Conservation (phyloP, 306 rosid genomes). For the Prunus mira region DNA sequence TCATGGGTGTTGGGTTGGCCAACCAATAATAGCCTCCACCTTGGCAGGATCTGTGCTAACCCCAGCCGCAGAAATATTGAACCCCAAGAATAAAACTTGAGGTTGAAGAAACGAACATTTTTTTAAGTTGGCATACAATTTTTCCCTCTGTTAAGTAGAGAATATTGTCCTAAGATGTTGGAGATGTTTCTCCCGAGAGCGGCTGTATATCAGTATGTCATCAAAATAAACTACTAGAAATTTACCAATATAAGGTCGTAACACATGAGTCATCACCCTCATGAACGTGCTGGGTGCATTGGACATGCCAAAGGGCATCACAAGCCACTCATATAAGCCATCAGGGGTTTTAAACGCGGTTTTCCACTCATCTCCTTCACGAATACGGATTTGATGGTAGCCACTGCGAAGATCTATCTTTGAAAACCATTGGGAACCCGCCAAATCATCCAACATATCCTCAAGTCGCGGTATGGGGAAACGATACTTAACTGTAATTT, state of each 20-base stretch:
- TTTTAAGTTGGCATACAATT: too few species aligned
- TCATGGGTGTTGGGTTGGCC: background rate
- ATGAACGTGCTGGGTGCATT: constrained; percentile 5
- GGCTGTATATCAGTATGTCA: background rate
- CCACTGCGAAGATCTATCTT: background rate
- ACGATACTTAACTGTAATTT: background rate
- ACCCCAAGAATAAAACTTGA: too few species aligned
- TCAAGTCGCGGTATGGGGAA: background rate
- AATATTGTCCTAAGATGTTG: background rate
- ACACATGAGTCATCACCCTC: background rate
- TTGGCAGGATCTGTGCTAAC: too few species aligned
- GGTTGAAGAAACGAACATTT: too few species aligned
- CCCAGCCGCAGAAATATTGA: too few species aligned
- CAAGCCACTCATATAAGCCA: constrained; percentile 9
- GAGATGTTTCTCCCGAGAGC: background rate
- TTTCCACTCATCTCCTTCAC: background rate
- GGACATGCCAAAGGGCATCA: constrained; percentile 8
- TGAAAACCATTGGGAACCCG: background rate
- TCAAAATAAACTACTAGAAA: background rate
- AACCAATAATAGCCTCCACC: background rate
- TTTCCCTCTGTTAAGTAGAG: too few species aligned
- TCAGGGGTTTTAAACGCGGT: background rate
- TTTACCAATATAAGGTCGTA: background rate
- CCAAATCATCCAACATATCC: background rate
- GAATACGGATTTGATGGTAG: background rate